Evolutionary conservation across 257 asterid genomes (phyloP), one percentile per base, ranked within the genome.

Genomic region (Solanum etuberosum): DNA sequence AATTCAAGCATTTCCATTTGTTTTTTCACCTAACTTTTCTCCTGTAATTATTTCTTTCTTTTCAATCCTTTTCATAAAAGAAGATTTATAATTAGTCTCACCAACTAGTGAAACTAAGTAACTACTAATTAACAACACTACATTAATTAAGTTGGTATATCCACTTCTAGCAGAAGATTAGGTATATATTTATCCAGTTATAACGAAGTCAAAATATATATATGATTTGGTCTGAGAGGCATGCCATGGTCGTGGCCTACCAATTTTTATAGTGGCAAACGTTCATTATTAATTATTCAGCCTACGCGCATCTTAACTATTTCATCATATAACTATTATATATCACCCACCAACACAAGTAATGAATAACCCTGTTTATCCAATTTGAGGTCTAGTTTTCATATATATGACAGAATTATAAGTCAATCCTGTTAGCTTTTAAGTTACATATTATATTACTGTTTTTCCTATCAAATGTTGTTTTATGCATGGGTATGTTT

Each of bases 221-320:
- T 65, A 65, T 77, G 32, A 86, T 86, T 86, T 63, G 46, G 78
- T 76, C 86, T 48, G 27, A 25, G 67, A 76, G 35, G 88, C 88
- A 80, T 86, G 88, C 70, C 86, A 37, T 57, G 27, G 86, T 15
- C 88, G 23, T 86, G 88, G 25, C 80, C 86, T 86, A 77, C 88
- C 85, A 77, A 38, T 77, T 74, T 61, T 61, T 70, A 25, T 21
- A 63, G 65, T 61, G 65, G 42, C 68, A 86, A 57, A 76, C 40
- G 32, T 61, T 86, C 48, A 37, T 86, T 61, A 77, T 63, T 78
- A 13, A 6, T 42, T 25, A 8, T 76, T 74, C 10, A 21, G 6
- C 1, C 11, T 70, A 70, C 0, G 42, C 14, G 3, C 23, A 1
- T 3, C 40, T 14, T 31, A 3, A 67, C 5, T 29, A 27, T 67